Conservation (phyloP, 768 basidiomycete species). For the Tricholoma hemisulphureum region DNA sequence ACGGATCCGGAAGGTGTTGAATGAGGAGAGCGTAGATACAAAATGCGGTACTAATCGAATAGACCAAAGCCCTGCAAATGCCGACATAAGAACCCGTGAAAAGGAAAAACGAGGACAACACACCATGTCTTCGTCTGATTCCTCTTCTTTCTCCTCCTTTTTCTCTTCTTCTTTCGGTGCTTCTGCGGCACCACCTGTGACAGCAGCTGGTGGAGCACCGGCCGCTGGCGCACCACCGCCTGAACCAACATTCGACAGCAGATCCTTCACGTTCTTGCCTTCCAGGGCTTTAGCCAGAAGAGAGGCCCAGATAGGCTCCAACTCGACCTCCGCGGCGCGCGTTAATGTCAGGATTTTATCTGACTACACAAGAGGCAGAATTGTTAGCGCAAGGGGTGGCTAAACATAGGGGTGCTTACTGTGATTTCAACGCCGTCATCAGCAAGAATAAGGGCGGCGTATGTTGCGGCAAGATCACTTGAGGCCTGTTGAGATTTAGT, state of each 20-base stretch:
- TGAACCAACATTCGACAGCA: conserved; percentile 91
- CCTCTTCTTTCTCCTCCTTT: conserved; percentile 87
- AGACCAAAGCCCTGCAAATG: conserved; percentile 83
- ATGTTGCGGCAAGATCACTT: conserved; percentile 86
- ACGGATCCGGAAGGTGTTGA: no score
- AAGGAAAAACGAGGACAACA: conserved; percentile 22
- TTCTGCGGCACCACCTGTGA: conserved; percentile 60
- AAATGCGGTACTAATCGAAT: conserved; percentile 68
- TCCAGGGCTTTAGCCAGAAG: conserved; percentile 98
- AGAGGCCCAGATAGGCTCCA: conserved; percentile 97
- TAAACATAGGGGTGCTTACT: conserved; percentile 45
- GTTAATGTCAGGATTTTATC: conserved; percentile 92
- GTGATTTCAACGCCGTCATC: conserved; percentile 98
- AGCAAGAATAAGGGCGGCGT: conserved; percentile 97
- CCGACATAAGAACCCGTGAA: not conserved
- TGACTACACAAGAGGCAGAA: conserved; percentile 45
- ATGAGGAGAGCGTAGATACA: not conserved
- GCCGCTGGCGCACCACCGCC: conserved; percentile 86
- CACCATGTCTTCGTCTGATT: conserved; percentile 90
- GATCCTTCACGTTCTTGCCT: conserved; percentile 95
- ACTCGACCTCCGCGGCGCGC: conserved; percentile 75
- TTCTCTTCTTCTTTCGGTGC: conserved; percentile 78
- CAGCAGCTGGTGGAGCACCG: conserved; percentile 43
- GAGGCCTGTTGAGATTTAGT: conserved; percentile 35
- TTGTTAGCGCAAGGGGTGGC: no score